Evolutionary conservation across 2,329 filamentous ascomycete species (phyloP).

Genomic region (Sporothrix euskadiensis): DNA sequence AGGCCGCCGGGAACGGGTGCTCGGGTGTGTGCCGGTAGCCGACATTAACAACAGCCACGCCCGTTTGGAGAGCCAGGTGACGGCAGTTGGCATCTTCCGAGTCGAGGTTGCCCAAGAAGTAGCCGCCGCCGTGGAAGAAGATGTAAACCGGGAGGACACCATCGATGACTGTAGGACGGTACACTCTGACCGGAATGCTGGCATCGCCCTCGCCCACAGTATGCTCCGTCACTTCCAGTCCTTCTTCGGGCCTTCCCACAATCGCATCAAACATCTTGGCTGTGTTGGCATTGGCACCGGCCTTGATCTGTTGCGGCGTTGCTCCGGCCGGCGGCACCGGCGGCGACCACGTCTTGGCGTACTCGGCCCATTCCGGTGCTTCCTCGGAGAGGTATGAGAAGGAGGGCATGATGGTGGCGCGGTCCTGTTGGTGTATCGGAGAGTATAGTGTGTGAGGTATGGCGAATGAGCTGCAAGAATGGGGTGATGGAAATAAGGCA

Average conservation of each 20-base stretch:
- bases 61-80: background rate
- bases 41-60: slow-evolving; percentile 48
- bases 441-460: background rate
- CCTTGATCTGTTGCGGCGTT: slow-evolving; percentile 24
- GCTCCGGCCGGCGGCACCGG: slow-evolving; percentile 22
- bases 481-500: background rate
- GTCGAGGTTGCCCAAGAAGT: slow-evolving; percentile 39
- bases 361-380: slow-evolving; percentile 22
- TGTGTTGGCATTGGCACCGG: slow-evolving; percentile 13
- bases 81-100: slow-evolving; percentile 51
- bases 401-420: background rate
- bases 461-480: background rate
- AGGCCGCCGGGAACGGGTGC: slow-evolving; percentile 48
- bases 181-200: background rate
- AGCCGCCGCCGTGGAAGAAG: slow-evolving; percentile 56
- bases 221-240: background rate
- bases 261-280: slow-evolving; percentile 22
- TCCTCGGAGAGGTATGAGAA: background rate
- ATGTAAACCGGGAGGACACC: slow-evolving; percentile 33
- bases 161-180: background rate
- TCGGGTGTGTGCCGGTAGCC: slow-evolving; percentile 57
- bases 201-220: background rate
- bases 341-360: slow-evolving; percentile 24
- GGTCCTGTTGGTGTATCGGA: background rate
- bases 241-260: background rate